phyloP scores from a whole-genome alignment of 2,329 filamentous ascomycete genomes.

The Peltaster fructicola region DNA sequence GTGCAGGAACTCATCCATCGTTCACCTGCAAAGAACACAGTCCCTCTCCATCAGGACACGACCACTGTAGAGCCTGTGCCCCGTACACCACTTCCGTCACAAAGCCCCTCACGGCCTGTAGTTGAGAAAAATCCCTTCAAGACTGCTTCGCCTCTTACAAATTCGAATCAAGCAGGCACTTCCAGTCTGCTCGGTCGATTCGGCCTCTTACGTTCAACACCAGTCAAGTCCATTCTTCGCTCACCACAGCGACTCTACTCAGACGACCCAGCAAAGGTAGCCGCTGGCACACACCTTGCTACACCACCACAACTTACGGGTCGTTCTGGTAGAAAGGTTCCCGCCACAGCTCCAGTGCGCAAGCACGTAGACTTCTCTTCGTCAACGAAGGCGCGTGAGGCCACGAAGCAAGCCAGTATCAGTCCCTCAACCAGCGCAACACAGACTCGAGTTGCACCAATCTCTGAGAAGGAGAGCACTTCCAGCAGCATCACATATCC shows the following conservation, averaged over 20 bases:
- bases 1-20: not conserved
- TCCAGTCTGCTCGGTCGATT: conserved; percentile 25
- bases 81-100: conserved; percentile 15
- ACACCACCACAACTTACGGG: no score
- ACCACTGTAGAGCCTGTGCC: no score
- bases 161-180: conserved; percentile 14
- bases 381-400: conserved; percentile 26
- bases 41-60: conserved; percentile 1
- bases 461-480: no score
- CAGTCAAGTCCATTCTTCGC: conserved; percentile 47
- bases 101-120: conserved; percentile 17
- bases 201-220: conserved; percentile 33
- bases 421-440: no score
- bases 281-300: conserved; percentile 39
- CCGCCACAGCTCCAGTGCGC: conserved; percentile 52
- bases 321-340: no score
- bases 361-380: conserved; percentile 74
- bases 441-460: conserved; percentile 8
- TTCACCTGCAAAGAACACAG: conserved; percentile 1
- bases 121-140: conserved; percentile 6
- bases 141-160: conserved; percentile 15
- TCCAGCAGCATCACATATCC: no score
- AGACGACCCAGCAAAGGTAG: conserved; percentile 39
- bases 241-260: conserved; percentile 41
- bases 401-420: conserved; percentile 2